phyloP scores from a whole-genome alignment of 2,329 filamentous ascomycete species.

The Ceratocystis eucalypticola region DNA sequence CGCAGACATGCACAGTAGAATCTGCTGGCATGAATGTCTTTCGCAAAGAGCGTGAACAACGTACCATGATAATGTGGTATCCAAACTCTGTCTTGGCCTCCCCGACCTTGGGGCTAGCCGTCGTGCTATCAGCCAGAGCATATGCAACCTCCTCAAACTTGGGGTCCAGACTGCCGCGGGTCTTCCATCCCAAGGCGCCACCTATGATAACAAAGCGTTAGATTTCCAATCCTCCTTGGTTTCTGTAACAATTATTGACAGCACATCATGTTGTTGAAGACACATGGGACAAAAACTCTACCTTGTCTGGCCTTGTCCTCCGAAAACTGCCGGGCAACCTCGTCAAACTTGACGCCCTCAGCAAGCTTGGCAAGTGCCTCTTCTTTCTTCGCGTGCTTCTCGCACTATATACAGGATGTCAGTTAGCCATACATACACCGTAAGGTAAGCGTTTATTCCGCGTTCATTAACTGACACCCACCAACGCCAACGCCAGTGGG shows the following conservation, averaged over 20 bases:
- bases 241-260: neutral
- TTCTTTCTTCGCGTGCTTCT: slow-evolving; percentile 66
- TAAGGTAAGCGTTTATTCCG: neutral
- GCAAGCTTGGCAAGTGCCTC: slow-evolving; percentile 57
- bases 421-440: neutral
- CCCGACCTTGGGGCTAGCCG: slow-evolving; percentile 48
- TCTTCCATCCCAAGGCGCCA: slow-evolving; percentile 60
- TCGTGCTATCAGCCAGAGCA: slow-evolving; percentile 52
- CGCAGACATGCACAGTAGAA: neutral
- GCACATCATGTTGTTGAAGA: neutral
- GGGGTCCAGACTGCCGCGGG: slow-evolving; percentile 50
- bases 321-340: slow-evolving; percentile 57
- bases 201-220: slow-evolving; percentile 33
- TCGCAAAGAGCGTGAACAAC: slow-evolving; percentile 18
- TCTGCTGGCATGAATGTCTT: neutral
- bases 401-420: slow-evolving; percentile 37
- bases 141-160: slow-evolving; percentile 63
- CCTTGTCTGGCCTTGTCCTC: slow-evolving; percentile 64
- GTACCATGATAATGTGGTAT: slow-evolving; percentile 69
- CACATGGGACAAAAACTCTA: slow-evolving; percentile 22
- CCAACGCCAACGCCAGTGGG: neutral
- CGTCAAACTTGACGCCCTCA: slow-evolving; percentile 57
- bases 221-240: neutral
- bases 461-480: neutral
- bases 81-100: slow-evolving; percentile 64